Conservation (phyloP, 2,329 filamentous ascomycete species). For the Aspergillus latus region DNA sequence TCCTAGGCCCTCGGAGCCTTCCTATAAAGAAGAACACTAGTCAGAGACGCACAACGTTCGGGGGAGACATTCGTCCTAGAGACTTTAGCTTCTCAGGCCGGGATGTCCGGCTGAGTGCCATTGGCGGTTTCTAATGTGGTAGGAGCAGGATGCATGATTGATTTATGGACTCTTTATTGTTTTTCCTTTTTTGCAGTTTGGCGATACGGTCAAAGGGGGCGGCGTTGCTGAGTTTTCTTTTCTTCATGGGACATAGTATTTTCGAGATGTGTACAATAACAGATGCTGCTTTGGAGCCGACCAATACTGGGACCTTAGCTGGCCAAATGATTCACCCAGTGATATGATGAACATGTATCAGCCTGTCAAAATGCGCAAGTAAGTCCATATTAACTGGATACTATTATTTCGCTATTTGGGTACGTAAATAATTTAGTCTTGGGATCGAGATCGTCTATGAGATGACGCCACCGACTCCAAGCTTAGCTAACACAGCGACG, state of each 20-base stretch:
- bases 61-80: constrained; percentile 41
- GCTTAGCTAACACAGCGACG: constrained; percentile 5
- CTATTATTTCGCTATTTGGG: background rate
- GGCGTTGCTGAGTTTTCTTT: constrained; percentile 24
- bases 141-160: constrained; percentile 28
- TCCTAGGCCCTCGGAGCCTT: constrained; percentile 61
- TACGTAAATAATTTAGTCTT: background rate
- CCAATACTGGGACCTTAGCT: background rate
- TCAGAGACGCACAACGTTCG: constrained; percentile 44
- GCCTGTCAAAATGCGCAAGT: background rate
- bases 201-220: constrained; percentile 23
- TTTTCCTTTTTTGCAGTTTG: constrained; percentile 19
- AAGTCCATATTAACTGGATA: background rate
- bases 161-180: constrained; percentile 16
- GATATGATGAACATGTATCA: background rate
- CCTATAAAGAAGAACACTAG: constrained; percentile 57
- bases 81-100: constrained; percentile 40
- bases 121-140: constrained; percentile 37
- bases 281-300: constrained; percentile 17
- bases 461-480: constrained; percentile 9
- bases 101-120: constrained; percentile 41
- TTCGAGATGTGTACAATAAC: constrained; percentile 31
- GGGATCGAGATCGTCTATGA: background rate
- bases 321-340: background rate
- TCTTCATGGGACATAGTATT: constrained; percentile 26